Evolutionary conservation across 257 asterid species (phyloP).

Genomic region (Nyctanthes arbortristis): DNA sequence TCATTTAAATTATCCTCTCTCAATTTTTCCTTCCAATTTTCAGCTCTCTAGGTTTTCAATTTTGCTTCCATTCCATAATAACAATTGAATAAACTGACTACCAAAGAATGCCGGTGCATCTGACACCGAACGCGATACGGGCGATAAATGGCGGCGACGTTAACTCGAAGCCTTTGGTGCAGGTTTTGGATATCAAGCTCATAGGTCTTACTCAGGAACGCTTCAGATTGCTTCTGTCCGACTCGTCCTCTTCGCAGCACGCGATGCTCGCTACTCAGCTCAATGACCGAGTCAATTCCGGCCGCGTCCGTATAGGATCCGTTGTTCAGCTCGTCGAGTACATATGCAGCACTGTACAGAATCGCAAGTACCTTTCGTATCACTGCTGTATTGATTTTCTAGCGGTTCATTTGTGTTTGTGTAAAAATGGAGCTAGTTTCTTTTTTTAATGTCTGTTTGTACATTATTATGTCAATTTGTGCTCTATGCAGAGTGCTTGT

Average conservation of each 20-base stretch:
- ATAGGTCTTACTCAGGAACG: slow-evolving; percentile 76
- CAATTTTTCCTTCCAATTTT: background rate
- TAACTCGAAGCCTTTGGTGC: slow-evolving; percentile 89
- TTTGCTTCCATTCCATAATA: background rate
- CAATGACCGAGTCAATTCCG: slow-evolving; percentile 65
- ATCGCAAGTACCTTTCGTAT: slow-evolving; percentile 59
- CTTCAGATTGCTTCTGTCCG: slow-evolving; percentile 73
- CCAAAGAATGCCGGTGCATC: slow-evolving; percentile 59
- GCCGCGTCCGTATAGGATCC: slow-evolving; percentile 69
- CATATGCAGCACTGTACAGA: slow-evolving; percentile 71
- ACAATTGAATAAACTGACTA: background rate
- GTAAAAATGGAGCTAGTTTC: background rate
- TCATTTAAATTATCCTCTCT: slow-evolving; percentile 19
- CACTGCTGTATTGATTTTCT: background rate
- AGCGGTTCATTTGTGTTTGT: background rate
- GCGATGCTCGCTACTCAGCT: slow-evolving; percentile 98
- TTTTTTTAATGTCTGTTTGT: background rate
- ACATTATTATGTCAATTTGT: background rate
- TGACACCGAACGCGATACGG: slow-evolving; percentile 72
- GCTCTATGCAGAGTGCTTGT: background rate
- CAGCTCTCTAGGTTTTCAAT: slow-evolving; percentile 15
- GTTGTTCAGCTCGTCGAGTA: slow-evolving; percentile 88
- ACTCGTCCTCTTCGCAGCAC: slow-evolving; percentile 69
- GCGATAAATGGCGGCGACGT: slow-evolving; percentile 78
- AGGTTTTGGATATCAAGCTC: slow-evolving; percentile 83